phyloP scores from a whole-genome alignment of 1,139 yeast genomes.

The Sugiyamaella neomexicana region DNA sequence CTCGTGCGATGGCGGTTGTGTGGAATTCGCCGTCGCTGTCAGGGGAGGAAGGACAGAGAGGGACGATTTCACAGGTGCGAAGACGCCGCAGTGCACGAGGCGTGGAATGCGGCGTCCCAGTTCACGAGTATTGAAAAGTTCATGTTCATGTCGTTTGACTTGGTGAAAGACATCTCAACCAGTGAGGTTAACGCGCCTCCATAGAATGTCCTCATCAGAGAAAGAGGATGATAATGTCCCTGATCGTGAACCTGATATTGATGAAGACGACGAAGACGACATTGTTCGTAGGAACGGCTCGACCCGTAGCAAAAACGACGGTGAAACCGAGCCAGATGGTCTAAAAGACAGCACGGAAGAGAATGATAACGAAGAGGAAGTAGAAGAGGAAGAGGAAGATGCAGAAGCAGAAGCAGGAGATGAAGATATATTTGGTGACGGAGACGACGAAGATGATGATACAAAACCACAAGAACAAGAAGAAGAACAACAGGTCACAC shows the following conservation, averaged over 20 bases:
- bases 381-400: slow-evolving; percentile 18
- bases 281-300: slow-evolving; percentile 14
- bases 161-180: not conserved
- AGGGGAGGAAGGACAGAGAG: not conserved
- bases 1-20: too few species aligned
- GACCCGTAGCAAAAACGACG: slow-evolving; percentile 10
- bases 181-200: not conserved
- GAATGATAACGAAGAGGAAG: slow-evolving; percentile 5
- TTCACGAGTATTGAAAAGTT: slow-evolving; percentile 15
- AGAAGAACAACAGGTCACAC: slow-evolving; percentile 33
- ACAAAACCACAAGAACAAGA: slow-evolving; percentile 24
- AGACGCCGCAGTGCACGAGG: not conserved
- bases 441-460: slow-evolving; percentile 22
- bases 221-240: slow-evolving; percentile 3
- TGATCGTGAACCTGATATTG: slow-evolving; percentile 6
- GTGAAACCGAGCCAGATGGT: not conserved
- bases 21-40: too few species aligned
- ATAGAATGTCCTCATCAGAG: slow-evolving; percentile 14
- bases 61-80: too few species aligned
- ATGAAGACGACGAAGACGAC: slow-evolving; percentile 15
- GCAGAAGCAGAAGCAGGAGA: too few species aligned
- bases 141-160: not conserved
- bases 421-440: slow-evolving; percentile 28
- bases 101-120: not conserved
- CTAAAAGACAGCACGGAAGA: not conserved